Base-by-base conservation (phyloP, 331 rosid genomes). In the Malus hybrid region DNA sequence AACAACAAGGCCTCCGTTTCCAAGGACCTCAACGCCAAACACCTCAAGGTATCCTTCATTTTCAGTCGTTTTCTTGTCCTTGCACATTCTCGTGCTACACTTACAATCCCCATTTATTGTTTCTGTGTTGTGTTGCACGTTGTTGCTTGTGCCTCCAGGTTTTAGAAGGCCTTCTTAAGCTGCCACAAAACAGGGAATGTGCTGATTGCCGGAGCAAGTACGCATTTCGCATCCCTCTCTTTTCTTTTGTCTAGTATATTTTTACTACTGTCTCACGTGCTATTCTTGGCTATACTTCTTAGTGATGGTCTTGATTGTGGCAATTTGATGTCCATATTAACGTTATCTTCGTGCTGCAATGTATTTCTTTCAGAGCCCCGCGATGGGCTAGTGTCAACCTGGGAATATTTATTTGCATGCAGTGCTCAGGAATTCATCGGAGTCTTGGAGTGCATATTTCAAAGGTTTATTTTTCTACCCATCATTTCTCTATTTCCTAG, bases 401-500 rank as follows among this genome's bases (percentile, higher is more conserved):
- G 34, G 98, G 98, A 79, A 87, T 88, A 67, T 91, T 94, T 77
- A 94, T 91, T 75, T 94, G 98, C 88, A 80, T 91, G 97, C 96
- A 88, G 69, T 91, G 97, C 80, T 94, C 98, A n/a, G 98, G 98
- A 82, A 88, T 91, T 83, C 98, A 94, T 80, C 86, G 97, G 52
- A 87, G 96, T 82, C 98, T 91, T 48, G 98, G 97, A 71, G 97
- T 94, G 60, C 98, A 94, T 84, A 90, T 94, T 79, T 94, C 98
- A 68, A 75, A 94, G 96, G 98, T 94, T 74, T 76, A 32, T 68
- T 54, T 61, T 5, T 18, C 28, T 34, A 28, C 70, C 77, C 29
- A n/a, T 55, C 31, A 8, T 74, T 44, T 70, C 11, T 56, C n/a
- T 13, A 22, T 29, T 65, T 72, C 36, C n/a, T 70, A 36, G 55